Evolutionary conservation across 345 rosid species (phyloP).

Genomic region (Microcos paniculata): DNA sequence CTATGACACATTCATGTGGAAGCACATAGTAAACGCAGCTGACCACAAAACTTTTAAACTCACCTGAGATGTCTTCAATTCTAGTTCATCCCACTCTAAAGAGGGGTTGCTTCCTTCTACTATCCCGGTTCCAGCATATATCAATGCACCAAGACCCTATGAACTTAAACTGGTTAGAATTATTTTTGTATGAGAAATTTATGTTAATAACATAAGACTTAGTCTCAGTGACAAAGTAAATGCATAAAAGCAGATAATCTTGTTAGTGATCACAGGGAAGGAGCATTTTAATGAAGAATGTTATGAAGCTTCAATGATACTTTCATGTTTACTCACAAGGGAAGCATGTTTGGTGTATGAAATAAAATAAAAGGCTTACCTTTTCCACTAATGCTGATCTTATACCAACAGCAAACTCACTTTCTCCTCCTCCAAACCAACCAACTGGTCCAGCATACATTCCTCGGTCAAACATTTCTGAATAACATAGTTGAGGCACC

Average conservation of each 20-base stretch:
- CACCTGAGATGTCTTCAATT: slow-evolving; percentile 91
- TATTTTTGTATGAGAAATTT: neutral
- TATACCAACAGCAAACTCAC: slow-evolving; percentile 93
- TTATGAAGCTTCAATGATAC: neutral
- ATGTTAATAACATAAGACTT: neutral
- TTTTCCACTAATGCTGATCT: slow-evolving; percentile 82
- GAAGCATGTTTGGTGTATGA: neutral
- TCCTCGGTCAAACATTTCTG: slow-evolving; percentile 90
- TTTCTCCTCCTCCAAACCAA: slow-evolving; percentile 93
- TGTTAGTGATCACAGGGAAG: neutral
- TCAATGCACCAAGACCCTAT: slow-evolving; percentile 73
- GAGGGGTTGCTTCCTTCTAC: slow-evolving; percentile 81
- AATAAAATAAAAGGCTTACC: slow-evolving; percentile 36
- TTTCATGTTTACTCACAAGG: neutral
- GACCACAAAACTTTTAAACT: neutral
- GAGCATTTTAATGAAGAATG: neutral
- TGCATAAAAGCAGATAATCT: neutral
- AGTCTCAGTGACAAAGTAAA: neutral
- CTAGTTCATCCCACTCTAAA: slow-evolving; percentile 86
- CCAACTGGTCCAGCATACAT: slow-evolving; percentile 97
- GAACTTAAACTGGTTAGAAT: slow-evolving; percentile 16
- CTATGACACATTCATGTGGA: neutral
- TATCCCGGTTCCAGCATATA: slow-evolving; percentile 87
- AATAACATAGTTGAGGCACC: slow-evolving; percentile 2
- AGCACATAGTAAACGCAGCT: neutral